These are phyloP conservation scores for Colletotrichum graminicola DNA, from an alignment of 2,329 filamentous ascomycete species.

Conservation along the genomic window DNA sequence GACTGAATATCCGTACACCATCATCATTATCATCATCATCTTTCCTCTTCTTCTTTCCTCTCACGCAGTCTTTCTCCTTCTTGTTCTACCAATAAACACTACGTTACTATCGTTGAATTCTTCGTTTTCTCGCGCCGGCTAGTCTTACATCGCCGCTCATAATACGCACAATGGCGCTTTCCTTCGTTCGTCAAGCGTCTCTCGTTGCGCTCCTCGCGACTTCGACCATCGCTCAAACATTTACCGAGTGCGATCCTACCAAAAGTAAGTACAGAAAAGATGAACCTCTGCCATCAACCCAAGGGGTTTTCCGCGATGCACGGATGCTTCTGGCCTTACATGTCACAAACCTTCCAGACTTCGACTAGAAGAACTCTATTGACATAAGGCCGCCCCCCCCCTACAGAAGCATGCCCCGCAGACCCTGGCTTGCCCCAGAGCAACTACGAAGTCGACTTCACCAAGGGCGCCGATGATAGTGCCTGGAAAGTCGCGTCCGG, in stretches of 20 bases:
- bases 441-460: slow-evolving; percentile 72
- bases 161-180: slow-evolving; percentile 33
- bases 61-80: neutral
- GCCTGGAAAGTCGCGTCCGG: slow-evolving; percentile 46
- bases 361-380: neutral
- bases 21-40: neutral
- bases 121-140: neutral
- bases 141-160: slow-evolving; percentile 1
- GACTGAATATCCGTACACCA: too few species aligned
- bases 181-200: slow-evolving; percentile 40
- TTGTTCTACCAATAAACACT: neutral
- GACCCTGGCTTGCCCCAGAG: slow-evolving; percentile 72
- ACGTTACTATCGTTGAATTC: slow-evolving; percentile 18
- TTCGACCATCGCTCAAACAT: slow-evolving; percentile 37
- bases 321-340: neutral
- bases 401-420: slow-evolving; percentile 64
- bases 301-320: neutral
- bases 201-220: slow-evolving; percentile 37
- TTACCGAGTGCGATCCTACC: slow-evolving; percentile 39
- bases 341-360: neutral
- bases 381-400: neutral
- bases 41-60: slow-evolving; percentile 10
- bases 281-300: neutral
- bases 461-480: slow-evolving; percentile 66
- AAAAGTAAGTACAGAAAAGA: slow-evolving; percentile 28